Evolutionary conservation across 2,329 filamentous ascomycete species (phyloP), one percentile per base, ranked within the genome.

Genomic region (Aspergillus sp.): DNA sequence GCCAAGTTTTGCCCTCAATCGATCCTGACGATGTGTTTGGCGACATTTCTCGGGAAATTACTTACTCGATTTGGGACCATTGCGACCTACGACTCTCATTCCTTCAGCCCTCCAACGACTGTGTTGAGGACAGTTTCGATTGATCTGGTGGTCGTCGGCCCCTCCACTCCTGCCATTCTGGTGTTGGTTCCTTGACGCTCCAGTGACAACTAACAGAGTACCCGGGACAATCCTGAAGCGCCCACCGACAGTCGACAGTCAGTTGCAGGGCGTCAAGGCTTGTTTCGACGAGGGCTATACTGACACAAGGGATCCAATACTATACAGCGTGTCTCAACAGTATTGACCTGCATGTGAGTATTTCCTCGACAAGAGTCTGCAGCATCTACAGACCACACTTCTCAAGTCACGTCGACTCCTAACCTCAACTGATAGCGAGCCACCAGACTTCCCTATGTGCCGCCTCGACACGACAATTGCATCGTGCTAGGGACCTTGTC

Each of bases 1-100:
- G 23, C 46, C 54, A 4, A 52, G 34, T 60, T 43, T 25, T 61
- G 52, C 53, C 51, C 59, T 38, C 48, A 41, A 41, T 53, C 57
- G 34, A 19, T 43, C 7, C 55, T 46, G 56, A 43, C 19, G 48
- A 52, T 67, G 60, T 47, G 60, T 63, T 61, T 54, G 54, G 59
- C 51, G 54, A 43, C 51, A 66, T 66, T 61, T 59, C 51, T n/a
- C 34, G 23, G 55, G 58, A 61, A 47, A 63, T 63, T 62, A 46
- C 50, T 28, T 47, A 52, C 25, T 54, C 46, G 25, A 49, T 58
- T 49, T 41, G 53, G 30, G 56, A 38, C 51, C 25, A 61, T 69
- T 23, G 65, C 68, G 30, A 25, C 25, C 15, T 17, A 25, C 38
- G 46, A 45, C 68, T 69, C 53, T 28, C 46, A 41, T 54, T 47